These are phyloP conservation scores for Vitis hybrid DNA, from an alignment of 177 flowering plant species.

Conservation along the genomic window DNA sequence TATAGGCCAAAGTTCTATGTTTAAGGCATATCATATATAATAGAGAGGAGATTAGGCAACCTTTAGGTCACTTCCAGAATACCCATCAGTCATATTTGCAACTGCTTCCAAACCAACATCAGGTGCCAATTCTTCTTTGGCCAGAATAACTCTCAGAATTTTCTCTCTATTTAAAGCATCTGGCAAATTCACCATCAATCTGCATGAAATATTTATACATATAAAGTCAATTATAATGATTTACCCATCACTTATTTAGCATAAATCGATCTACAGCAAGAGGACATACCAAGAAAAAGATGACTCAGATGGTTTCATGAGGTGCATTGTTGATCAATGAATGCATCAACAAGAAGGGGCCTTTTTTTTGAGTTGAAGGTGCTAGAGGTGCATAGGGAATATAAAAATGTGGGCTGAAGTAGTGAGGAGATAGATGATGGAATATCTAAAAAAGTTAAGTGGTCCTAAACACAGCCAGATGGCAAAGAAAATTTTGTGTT, in stretches of 20 bases:
- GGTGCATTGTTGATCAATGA: no score
- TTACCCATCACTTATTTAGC: not conserved
- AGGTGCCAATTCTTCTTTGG: slow-evolving; percentile 77
- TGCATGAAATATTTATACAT: slow-evolving; percentile 27
- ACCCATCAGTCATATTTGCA: slow-evolving; percentile 90
- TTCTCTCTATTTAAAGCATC: slow-evolving; percentile 82
- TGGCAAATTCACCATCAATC: slow-evolving; percentile 92
- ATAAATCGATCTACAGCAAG: not conserved
- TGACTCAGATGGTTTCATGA: no score
- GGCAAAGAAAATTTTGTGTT: no score
- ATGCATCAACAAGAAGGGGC: no score
- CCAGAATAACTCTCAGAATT: slow-evolving; percentile 70
- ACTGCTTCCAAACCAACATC: slow-evolving; percentile 71
- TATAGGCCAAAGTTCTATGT: not conserved
- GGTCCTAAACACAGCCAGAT: no score
- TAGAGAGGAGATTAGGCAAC: slow-evolving; percentile 26
- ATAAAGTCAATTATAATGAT: not conserved
- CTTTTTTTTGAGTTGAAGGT: no score
- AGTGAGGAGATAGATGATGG: no score
- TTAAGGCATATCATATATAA: not conserved
- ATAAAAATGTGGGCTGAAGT: no score
- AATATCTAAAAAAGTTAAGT: no score
- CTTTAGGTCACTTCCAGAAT: slow-evolving; percentile 95
- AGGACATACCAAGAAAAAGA: not conserved
- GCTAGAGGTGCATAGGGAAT: no score